Percentiles rank a stretch among this genome's conserved stretches.
Evolutionary conservation across 1,284 basidiomycete genomes (phyloP).

Genomic region (Flammula alnicola): DNA sequence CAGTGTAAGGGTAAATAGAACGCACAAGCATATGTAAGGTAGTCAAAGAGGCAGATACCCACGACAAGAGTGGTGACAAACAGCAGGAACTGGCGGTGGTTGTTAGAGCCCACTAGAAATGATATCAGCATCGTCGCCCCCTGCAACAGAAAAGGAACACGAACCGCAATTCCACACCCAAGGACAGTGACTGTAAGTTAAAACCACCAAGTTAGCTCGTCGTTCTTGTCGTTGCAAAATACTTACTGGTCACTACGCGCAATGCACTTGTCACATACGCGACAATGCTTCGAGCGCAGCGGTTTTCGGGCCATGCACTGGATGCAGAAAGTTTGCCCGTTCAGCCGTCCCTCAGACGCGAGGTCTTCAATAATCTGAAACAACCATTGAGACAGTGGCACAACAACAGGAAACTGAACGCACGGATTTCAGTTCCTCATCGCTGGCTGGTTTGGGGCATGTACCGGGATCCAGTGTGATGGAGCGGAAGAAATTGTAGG

Average conservation of each 20-base stretch:
- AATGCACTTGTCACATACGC: conserved; percentile 89
- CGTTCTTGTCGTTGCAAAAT: neutral
- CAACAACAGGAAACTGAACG: conserved; percentile 27
- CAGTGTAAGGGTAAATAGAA: conserved; percentile 21
- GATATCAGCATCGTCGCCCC: neutral
- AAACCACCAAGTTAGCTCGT: conserved; percentile 10
- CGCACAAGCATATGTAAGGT: conserved; percentile 82
- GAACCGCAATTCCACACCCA: conserved; percentile 99
- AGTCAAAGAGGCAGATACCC: conserved; percentile 83
- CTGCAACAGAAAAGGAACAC: conserved; percentile 34
- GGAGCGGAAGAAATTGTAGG: conserved; percentile 90
- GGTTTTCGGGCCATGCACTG: conserved; percentile 94
- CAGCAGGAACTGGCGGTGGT: conserved; percentile 93
- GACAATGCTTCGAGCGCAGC: conserved; percentile 94
- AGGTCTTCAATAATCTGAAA: conserved; percentile 85
- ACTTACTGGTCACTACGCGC: conserved; percentile 91
- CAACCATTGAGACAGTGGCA: neutral
- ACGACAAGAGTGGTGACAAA: conserved; percentile 87
- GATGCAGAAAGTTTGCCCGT: conserved; percentile 96
- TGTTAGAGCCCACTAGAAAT: conserved; percentile 83
- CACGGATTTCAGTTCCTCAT: conserved; percentile 84
- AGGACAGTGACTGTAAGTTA: conserved; percentile 84
- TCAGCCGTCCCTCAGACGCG: conserved; percentile 84
- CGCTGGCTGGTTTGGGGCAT: conserved; percentile 79
- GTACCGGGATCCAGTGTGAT: conserved; percentile 91